Base-by-base conservation (phyloP, 2,329 filamentous ascomycete genomes). In the Colletotrichum tropicicola region DNA sequence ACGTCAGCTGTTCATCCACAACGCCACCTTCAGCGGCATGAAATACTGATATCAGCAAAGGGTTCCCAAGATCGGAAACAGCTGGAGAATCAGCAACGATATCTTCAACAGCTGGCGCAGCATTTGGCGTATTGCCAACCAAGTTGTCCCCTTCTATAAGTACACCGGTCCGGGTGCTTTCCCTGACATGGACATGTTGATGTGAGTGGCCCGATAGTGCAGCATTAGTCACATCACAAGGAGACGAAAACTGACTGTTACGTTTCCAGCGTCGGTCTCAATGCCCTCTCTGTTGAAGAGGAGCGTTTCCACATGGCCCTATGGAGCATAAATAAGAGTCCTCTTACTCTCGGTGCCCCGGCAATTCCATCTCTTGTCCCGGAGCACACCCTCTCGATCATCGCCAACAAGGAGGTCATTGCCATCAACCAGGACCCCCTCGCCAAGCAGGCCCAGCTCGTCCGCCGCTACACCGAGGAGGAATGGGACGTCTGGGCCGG, bases 401-500 rank as follows among this genome's bases (percentile, higher is more conserved):
- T 85, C 48, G 76, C 75, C 1, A 88, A 88, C 72, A 75, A 79
- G 25, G 85, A 87, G 58, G 80, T 87, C 21, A 84, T 89, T 23
- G 81, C 81, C 0, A 84, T 87, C 70, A 89, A 89, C 68, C 86
- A 89, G 68, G 87, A 89, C 68, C 64, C 80, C 0, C 72, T 88
- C 0, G 85, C 80, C 0, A 74, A 82, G 56, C 83, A 85, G 45
- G 84, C 85, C 0, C 77, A 77, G n/a, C 74, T 90, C 1, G 72
- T 82, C 1, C 74, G 82, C 5, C 77, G 83, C 5, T 81, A 82
- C 69, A 82, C 82, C 0, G 79, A 82, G 21, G 79, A 82, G 27
- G 78, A 80, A 43, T 85, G 82, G 73, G 85, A 87, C 57, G 72
- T 86, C 1, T 86, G 83, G 83, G 78, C 79, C 25, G 84, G 83